A percentile compares a stretch with the other conserved stretches of the same genome.
Evolutionary conservation across 2,329 filamentous ascomycete genomes (phyloP).

Genomic region (Purpureocillium lavendulum): DNA sequence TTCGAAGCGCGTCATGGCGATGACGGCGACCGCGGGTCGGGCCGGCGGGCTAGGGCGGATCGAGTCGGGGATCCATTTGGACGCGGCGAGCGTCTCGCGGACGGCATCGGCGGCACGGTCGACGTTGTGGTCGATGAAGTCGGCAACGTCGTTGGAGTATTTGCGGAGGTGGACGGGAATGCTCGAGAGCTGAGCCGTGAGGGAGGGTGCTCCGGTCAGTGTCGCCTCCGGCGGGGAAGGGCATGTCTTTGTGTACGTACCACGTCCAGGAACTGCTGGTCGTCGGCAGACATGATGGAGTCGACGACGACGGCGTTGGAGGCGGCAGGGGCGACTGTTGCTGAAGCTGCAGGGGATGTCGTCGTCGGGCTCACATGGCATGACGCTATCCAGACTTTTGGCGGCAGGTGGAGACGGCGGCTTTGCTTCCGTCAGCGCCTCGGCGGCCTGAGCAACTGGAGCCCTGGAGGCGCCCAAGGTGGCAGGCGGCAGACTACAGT

Average conservation of each 20-base stretch:
- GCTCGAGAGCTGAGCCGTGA: slow-evolving; percentile 45
- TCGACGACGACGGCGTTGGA: slow-evolving; percentile 10
- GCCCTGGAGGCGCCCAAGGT: too few relatives aligned
- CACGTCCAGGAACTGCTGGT: slow-evolving; percentile 69
- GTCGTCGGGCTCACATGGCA: slow-evolving; percentile 1
- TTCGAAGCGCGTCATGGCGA: slow-evolving; percentile 33
- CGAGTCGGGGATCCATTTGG: slow-evolving; percentile 64
- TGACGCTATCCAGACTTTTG: slow-evolving; percentile 3
- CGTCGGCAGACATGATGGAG: slow-evolving; percentile 64
- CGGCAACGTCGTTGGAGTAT: slow-evolving; percentile 66
- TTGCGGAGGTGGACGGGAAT: slow-evolving; percentile 56
- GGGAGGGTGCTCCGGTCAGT: slow-evolving; percentile 22
- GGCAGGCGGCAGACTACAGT: too few relatives aligned
- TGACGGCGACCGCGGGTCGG: slow-evolving; percentile 20
- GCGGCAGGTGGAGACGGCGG: not conserved
- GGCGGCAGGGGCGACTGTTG: not conserved
- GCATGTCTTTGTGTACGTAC: slow-evolving; percentile 38
- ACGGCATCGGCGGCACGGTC: slow-evolving; percentile 65
- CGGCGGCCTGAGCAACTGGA: too few relatives aligned
- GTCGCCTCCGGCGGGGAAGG: not conserved
- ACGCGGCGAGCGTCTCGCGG: slow-evolving; percentile 58
- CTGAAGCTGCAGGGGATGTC: not conserved
- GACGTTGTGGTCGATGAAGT: slow-evolving; percentile 73
- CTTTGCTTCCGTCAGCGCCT: slow-evolving; percentile 2
- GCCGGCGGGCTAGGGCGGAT: slow-evolving; percentile 51